A percentile compares a stretch with the other conserved stretches of the same genome.
Conservation (phyloP, 768 basidiomycete species). For the Kwoniella europaea region DNA sequence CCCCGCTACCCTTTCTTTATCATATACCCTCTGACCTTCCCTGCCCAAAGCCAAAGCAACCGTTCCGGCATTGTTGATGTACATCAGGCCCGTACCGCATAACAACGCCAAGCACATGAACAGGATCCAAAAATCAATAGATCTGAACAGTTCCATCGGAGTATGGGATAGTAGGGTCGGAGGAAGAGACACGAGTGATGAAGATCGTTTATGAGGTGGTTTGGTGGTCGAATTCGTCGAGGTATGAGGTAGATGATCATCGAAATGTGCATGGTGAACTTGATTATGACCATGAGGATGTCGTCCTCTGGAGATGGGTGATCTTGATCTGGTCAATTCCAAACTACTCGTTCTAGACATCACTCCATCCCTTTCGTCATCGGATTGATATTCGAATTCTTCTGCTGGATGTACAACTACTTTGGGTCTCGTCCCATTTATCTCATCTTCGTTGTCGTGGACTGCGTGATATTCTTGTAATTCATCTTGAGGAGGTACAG, state of each 20-base stretch:
- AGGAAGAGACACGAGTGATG: conserved; percentile 19
- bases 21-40: conserved; percentile 66
- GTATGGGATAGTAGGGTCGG: conserved; percentile 26
- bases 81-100: conserved; percentile 77
- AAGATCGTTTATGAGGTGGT: conserved; percentile 20
- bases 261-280: conserved; percentile 21
- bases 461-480: conserved; percentile 4
- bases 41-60: conserved; percentile 68
- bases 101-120: conserved; percentile 66
- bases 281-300: conserved; percentile 6
- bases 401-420: conserved; percentile 1
- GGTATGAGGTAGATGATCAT: conserved; percentile 1
- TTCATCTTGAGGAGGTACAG: conserved; percentile 63
- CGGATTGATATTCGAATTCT: conserved; percentile 11
- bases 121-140: conserved; percentile 70
- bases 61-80: conserved; percentile 85
- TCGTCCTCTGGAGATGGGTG: conserved; percentile 23
- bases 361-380: conserved; percentile 3
- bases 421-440: neutral
- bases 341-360: conserved; percentile 35
- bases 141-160: conserved; percentile 61
- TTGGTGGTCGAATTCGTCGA: neutral
- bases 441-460: neutral
- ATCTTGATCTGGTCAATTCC: conserved; percentile 42
- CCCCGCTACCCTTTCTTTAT: conserved; percentile 69